Conservation (phyloP, 1,139 yeast species). For the Hansenula lynferdii region DNA sequence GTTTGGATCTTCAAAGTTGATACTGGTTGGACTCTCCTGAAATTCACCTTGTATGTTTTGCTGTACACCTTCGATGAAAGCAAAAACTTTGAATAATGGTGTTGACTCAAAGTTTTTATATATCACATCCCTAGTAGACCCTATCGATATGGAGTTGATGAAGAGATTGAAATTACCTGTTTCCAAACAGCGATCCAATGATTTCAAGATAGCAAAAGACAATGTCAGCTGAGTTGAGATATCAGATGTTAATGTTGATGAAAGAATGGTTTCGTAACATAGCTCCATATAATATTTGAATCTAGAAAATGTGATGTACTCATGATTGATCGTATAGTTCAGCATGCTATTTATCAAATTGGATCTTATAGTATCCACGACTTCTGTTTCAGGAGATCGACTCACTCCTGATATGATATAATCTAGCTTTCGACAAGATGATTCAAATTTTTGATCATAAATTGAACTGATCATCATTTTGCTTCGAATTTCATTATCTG, state of each 20-base stretch:
- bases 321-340: constrained; percentile 15
- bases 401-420: constrained; percentile 11
- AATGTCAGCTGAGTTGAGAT: constrained; percentile 10
- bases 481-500: constrained; percentile 15
- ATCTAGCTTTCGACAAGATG: constrained; percentile 18
- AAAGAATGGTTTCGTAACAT: constrained; percentile 9
- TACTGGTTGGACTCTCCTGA: too few relatives aligned
- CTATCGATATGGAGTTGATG: neutral
- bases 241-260: constrained; percentile 8
- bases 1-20: neutral
- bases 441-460: constrained; percentile 19
- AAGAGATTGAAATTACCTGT: neutral
- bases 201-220: constrained; percentile 3
- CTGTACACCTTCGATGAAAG: too few relatives aligned
- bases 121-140: neutral
- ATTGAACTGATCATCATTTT: constrained; percentile 16
- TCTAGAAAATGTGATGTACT: constrained; percentile 9
- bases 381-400: constrained; percentile 1
- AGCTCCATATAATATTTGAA: constrained; percentile 11
- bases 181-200: constrained; percentile 1
- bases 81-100: neutral
- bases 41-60: too few relatives aligned
- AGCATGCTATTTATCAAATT: constrained; percentile 14
- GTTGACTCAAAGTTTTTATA: neutral
- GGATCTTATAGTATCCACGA: constrained; percentile 16